phyloP scores from a whole-genome alignment of 106 monocot species.

The Gastrodia elata region DNA sequence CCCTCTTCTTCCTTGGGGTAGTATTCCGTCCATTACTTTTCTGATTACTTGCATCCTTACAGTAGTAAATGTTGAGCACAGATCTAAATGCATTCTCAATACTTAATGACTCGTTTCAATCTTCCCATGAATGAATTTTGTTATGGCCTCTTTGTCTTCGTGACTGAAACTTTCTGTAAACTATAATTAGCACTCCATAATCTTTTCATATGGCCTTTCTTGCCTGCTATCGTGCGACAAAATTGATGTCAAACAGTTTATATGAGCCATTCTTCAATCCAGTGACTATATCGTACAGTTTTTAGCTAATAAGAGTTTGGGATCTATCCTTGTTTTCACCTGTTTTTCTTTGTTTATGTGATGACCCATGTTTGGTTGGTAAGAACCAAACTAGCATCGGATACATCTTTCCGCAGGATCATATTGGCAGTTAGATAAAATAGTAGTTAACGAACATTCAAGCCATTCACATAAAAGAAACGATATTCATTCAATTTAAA shows the following conservation, averaged over 20 bases:
- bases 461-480: too few relatives aligned
- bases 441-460: too few relatives aligned
- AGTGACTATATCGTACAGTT: background rate
- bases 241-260: background rate
- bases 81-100: background rate
- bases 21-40: background rate
- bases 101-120: background rate
- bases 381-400: too few relatives aligned
- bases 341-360: background rate
- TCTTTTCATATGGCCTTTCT: background rate
- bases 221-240: background rate
- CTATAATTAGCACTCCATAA: background rate
- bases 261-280: background rate
- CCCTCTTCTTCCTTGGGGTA: conserved; percentile 95
- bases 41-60: background rate
- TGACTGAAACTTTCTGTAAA: background rate
- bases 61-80: background rate
- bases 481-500: too few relatives aligned
- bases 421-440: too few relatives aligned
- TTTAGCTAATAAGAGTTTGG: background rate
- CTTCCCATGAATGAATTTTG: background rate
- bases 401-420: too few relatives aligned
- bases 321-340: background rate
- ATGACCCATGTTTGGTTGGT: too few relatives aligned
- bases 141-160: background rate